Evolutionary conservation across 2,329 filamentous ascomycete genomes (phyloP).

Genomic region (Aspergillus versicolor): DNA sequence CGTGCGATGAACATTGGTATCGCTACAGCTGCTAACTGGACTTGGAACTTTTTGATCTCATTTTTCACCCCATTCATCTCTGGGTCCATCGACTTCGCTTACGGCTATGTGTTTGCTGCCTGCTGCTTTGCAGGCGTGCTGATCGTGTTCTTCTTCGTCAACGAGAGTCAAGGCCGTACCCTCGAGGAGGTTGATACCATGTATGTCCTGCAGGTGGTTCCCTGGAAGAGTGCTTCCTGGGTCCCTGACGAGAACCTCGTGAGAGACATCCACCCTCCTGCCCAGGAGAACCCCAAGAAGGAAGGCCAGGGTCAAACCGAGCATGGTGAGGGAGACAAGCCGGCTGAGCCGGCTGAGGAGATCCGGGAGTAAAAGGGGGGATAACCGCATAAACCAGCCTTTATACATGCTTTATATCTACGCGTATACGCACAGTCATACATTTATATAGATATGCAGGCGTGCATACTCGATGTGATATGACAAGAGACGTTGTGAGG

Average conservation of each 20-base stretch:
- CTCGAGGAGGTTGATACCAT: conserved; percentile 79
- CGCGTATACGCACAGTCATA: too few relatives aligned
- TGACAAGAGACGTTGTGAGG: background rate
- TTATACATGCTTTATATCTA: background rate
- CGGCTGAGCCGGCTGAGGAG: conserved; percentile 18
- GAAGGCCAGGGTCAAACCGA: conserved; percentile 14
- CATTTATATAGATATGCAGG: too few relatives aligned
- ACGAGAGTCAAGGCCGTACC: conserved; percentile 69
- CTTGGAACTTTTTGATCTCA: conserved; percentile 71
- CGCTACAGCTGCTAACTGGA: conserved; percentile 76
- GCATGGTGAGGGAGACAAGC: conserved; percentile 14
- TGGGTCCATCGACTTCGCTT: conserved; percentile 67
- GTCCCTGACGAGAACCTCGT: conserved; percentile 34
- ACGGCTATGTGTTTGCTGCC: conserved; percentile 75
- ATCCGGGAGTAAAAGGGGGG: conserved; percentile 18
- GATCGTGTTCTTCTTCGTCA: conserved; percentile 75
- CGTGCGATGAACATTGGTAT: conserved; percentile 76
- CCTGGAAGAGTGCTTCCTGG: conserved; percentile 61
- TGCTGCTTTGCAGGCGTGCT: conserved; percentile 66
- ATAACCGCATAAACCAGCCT: background rate
- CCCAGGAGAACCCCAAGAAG: conserved; percentile 2
- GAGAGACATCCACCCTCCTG: conserved; percentile 24
- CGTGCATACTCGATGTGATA: too few relatives aligned
- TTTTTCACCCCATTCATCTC: conserved; percentile 84
- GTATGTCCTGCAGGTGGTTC: conserved; percentile 66